Evolutionary conservation across 768 basidiomycete species (phyloP), one percentile per base, ranked within the genome.

Genomic region (Pulveroboletus ravenelii): DNA sequence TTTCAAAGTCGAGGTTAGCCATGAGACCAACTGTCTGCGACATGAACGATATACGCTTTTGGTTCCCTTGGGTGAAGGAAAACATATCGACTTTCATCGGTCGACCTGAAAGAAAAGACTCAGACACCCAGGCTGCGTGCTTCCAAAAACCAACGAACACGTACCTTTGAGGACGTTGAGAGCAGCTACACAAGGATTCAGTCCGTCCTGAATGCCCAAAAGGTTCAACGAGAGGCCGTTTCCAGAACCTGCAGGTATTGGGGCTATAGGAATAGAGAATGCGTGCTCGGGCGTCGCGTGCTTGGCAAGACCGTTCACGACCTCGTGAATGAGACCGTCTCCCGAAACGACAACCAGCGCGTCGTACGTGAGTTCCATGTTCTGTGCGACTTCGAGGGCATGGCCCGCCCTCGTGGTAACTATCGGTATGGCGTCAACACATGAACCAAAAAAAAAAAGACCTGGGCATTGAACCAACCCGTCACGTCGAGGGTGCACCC

Each of bases 1-100:
- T 94, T 48, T 86, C 86, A 40, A 89, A 69, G 68, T 93, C 91
- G 36, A 91, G 52, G 54, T 93, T 89, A 3, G 92, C 89, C 81
- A 92, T 87, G 30, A 94, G 73, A 3, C 92, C 92, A 18, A 89
- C 62, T 3, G 84, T 78, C 70, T 92, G 89, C 0, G 87, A 82
- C 81, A 93, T 84, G 73, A 89, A 93, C 13, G 88, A 89, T 60
- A 88, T 74, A 2, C 73, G 74, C 7, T 78, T 74, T 55, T 78
- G 83, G 43, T 74, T 78, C 10, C 74, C 74, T 61, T 93, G 90
- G 0, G 75, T 79, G n/a, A 94, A 62, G 0, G 89, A 87, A 61
- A 85, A 87, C 18, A 92, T 54, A 63, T 94, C 91, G 23, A 85
- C 73, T 52, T 81, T 77, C 81, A 93, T 86, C 4, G 83, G 79